Percentiles rank a stretch among this genome's conserved stretches.
phyloP scores from a whole-genome alignment of 2,329 filamentous ascomycete species.

The Colletotrichum sp. region DNA sequence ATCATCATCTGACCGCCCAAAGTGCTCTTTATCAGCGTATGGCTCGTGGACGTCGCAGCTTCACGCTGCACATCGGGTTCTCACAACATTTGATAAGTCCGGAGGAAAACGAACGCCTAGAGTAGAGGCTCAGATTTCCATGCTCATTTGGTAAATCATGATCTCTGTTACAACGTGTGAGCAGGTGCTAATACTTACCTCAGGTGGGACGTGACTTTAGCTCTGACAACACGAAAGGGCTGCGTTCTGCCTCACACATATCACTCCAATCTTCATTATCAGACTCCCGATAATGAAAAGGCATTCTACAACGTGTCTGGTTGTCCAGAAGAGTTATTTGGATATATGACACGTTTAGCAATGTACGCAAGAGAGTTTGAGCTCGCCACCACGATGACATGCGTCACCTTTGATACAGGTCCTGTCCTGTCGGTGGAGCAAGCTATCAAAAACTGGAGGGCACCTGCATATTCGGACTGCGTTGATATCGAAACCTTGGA shows the following conservation, averaged over 20 bases:
- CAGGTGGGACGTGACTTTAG: slow-evolving; percentile 38
- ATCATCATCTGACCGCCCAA: neutral
- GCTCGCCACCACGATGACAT: slow-evolving; percentile 32
- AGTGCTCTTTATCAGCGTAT: slow-evolving; percentile 38
- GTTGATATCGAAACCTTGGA: neutral
- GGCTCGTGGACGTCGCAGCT: slow-evolving; percentile 35
- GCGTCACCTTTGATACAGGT: slow-evolving; percentile 31
- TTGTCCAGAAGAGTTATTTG: slow-evolving; percentile 33
- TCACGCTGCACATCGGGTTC: slow-evolving; percentile 25
- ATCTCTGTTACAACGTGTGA: neutral
- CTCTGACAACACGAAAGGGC: slow-evolving; percentile 33
- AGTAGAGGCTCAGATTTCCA: slow-evolving; percentile 31
- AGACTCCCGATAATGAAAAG: slow-evolving; percentile 24
- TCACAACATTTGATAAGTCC: slow-evolving; percentile 25
- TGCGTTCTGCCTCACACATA: slow-evolving; percentile 26
- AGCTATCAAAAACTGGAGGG: slow-evolving; percentile 24
- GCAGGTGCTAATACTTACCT: neutral
- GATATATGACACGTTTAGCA: slow-evolving; percentile 30
- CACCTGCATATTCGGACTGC: slow-evolving; percentile 12
- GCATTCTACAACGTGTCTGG: slow-evolving; percentile 37
- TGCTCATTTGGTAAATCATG: slow-evolving; percentile 30
- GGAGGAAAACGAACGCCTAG: slow-evolving; percentile 23
- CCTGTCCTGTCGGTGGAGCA: slow-evolving; percentile 25
- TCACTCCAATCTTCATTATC: slow-evolving; percentile 13
- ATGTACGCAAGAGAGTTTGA: slow-evolving; percentile 33